Evolutionary conservation across 164 flowering plant genomes (phyloP).

Genomic region (Sextonia rubra): DNA sequence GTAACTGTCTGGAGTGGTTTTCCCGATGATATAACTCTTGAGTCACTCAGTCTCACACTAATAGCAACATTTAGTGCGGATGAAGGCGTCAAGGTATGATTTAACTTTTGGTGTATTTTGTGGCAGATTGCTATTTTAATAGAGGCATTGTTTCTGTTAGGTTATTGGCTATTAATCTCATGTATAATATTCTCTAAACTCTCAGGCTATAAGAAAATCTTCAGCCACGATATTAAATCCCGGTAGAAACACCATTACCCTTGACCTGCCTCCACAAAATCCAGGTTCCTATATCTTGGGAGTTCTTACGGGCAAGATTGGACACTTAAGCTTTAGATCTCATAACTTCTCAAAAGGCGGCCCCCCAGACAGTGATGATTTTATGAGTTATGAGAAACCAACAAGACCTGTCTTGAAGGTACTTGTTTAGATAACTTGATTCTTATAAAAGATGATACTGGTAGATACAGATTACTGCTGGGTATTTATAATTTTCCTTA

Average conservation of each 20-base stretch:
- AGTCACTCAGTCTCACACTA: conserved; percentile 79
- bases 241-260: conserved; percentile 71
- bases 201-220: conserved; percentile 72
- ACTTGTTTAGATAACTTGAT: neutral
- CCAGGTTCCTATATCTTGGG: conserved; percentile 98
- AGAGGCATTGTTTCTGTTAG: neutral
- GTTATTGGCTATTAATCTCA: neutral
- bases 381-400: conserved; percentile 97
- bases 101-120: neutral
- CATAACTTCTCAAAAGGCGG: conserved; percentile 95
- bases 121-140: neutral
- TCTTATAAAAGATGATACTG: neutral
- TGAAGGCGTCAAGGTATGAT: conserved; percentile 69
- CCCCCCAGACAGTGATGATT: conserved; percentile 92
- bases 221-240: conserved; percentile 60
- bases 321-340: conserved; percentile 82
- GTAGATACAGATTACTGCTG: neutral
- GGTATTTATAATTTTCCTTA: neutral
- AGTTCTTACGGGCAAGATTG: conserved; percentile 94
- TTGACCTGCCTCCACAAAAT: conserved; percentile 77
- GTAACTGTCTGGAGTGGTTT: conserved; percentile 98
- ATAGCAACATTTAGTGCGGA: conserved; percentile 55
- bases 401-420: conserved; percentile 90
- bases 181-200: conserved; percentile 6
- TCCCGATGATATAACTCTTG: conserved; percentile 96